A percentile compares a stretch with the other conserved stretches of the same genome.
phyloP scores from a whole-genome alignment of 176 grass and related monocot genomes.

The Secale cereale region DNA sequence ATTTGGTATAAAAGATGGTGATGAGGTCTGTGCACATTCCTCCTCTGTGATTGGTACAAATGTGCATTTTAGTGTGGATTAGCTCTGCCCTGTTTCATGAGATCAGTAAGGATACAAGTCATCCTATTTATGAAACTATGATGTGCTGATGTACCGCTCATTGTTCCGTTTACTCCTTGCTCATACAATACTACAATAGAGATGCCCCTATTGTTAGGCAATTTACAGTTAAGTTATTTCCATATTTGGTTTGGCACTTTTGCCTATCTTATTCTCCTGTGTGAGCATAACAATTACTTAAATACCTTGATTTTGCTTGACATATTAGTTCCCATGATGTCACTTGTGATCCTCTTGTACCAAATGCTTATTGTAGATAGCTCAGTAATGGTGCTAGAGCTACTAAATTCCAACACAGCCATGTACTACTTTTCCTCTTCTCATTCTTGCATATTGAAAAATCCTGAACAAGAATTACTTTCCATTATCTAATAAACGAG shows the following conservation, averaged over 20 bases:
- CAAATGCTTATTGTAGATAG: neutral
- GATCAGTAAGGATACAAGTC: neutral
- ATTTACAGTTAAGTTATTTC: neutral
- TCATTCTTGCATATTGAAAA: neutral
- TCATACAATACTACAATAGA: constrained; percentile 4
- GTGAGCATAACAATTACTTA: neutral
- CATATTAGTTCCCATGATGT: neutral
- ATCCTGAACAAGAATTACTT: neutral
- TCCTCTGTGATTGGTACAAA: neutral
- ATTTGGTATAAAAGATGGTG: constrained; percentile 81
- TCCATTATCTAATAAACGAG: neutral
- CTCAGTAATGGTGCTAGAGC: neutral
- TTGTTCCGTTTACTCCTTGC: neutral
- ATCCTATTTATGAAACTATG: constrained; percentile 1
- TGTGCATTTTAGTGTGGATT: constrained; percentile 19
- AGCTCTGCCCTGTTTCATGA: constrained; percentile 7
- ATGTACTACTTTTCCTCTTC: constrained; percentile 12
- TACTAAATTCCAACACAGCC: neutral
- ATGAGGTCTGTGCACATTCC: constrained; percentile 54
- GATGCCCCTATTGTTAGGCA: neutral
- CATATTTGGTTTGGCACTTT: neutral
- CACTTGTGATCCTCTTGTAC: neutral
- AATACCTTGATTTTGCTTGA: neutral
- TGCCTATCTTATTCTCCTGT: neutral
- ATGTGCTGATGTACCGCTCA: neutral